These are phyloP conservation scores for Secale cereale DNA, from an alignment of 176 grass and related monocot species.

Conservation along the genomic window DNA sequence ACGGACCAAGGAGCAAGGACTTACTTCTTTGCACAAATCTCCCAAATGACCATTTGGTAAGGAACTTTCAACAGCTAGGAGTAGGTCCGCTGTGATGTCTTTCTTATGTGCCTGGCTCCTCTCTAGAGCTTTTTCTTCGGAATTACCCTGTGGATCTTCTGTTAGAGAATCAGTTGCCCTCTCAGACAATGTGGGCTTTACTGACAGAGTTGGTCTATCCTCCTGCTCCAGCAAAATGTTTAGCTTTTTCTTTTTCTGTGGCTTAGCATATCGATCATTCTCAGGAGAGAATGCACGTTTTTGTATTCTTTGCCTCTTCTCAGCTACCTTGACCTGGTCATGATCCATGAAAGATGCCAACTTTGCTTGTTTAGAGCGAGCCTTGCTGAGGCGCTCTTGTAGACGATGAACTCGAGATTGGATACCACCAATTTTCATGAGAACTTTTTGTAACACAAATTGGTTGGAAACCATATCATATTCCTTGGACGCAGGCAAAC, in stretches of 20 bases:
- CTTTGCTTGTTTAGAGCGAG: conserved; percentile 38
- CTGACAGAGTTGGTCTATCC: conserved; percentile 15
- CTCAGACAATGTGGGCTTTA: conserved; percentile 1
- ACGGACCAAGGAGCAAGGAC: conserved; percentile 11
- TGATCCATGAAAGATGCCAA: conserved; percentile 27
- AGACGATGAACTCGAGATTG: conserved; percentile 58
- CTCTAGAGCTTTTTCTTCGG: conserved; percentile 13
- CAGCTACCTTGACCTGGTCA: conserved; percentile 6
- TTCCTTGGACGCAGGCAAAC: conserved; percentile 49
- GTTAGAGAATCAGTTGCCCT: not conserved
- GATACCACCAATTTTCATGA: conserved; percentile 52
- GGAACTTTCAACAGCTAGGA: conserved; percentile 35
- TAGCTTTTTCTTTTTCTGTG: conserved; percentile 47
- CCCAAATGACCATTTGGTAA: conserved; percentile 33
- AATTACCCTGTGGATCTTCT: conserved; percentile 3
- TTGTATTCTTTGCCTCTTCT: conserved; percentile 34
- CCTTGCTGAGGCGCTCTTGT: conserved; percentile 51
- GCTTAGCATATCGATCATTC: conserved; percentile 18
- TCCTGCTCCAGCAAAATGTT: conserved; percentile 41
- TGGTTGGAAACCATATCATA: conserved; percentile 36
- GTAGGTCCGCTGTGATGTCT: conserved; percentile 15
- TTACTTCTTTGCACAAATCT: conserved; percentile 41
- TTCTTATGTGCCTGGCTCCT: conserved; percentile 10
- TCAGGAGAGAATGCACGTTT: conserved; percentile 34
- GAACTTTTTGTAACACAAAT: conserved; percentile 43